Evolutionary conservation across 106 monocot species (phyloP), one percentile per base, ranked within the genome.

Genomic region (Dendrobium catenatum): DNA sequence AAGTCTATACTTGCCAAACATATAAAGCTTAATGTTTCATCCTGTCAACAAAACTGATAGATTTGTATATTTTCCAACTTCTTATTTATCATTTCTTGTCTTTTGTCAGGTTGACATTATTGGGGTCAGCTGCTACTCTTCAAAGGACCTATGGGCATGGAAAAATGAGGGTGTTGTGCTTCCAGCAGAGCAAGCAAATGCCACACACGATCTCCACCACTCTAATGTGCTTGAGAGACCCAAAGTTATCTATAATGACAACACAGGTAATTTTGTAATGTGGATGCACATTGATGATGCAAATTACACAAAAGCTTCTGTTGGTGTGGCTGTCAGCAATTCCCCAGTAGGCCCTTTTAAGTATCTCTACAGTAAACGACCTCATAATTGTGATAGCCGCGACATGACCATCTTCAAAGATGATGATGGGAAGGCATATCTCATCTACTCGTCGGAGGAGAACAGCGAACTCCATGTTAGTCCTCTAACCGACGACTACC

Each of bases 351-450:
- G 98, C 0, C 98, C 98, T n/a, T 98, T 98, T 56, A 72, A 78
- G 20, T 98, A 94, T 80, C 87, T 97, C 64, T 80, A 91, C 81
- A 94, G 94, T 85, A 89, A 86, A 61, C 86, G 84, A 0, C 97
- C 97, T 6, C 94, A 97, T n/a, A 87, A 88, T 16, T 93, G 79
- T 6, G 94, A 97, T 2, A 97, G 97, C 70, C 85, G 98, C 66
- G 98, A 98, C 73, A 95, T 98, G 98, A 98, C 98, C 0, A 42
- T 95, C 73, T 98, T 98, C 86, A 93, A 98, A 73, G 98, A 98
- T 67, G 91, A 94, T 31, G 93, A 98, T 64, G 83, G 85, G 22
- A 79, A 72, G 51, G 91, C 98, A 31, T 98, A 91, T 78, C 80
- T 98, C 10, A 75, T 98, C 76, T 98, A 98, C 80, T 98, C 98